Percentiles rank a stretch among this genome's conserved stretches.
Evolutionary conservation across 2,329 filamentous ascomycete genomes (phyloP).

Genomic region (Albifimbria verrucaria): DNA sequence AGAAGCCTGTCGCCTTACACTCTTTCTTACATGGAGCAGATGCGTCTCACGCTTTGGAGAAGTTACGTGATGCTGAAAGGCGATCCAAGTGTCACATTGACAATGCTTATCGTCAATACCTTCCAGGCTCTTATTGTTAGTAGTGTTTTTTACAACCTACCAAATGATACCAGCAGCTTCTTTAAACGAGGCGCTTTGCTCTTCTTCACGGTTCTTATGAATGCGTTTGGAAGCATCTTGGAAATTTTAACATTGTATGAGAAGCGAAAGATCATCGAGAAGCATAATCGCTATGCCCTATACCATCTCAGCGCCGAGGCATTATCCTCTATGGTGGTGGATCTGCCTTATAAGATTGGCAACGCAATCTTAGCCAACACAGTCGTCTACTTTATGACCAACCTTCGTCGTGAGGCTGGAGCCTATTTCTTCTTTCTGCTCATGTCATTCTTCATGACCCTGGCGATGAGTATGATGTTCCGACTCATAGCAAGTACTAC

Average conservation of each 20-base stretch:
- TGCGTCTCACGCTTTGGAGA: slow-evolving; percentile 35
- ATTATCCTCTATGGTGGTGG: slow-evolving; percentile 16
- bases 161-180: slow-evolving; percentile 51
- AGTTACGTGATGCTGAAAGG: slow-evolving; percentile 7
- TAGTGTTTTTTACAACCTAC: slow-evolving; percentile 63
- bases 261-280: slow-evolving; percentile 21
- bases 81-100: slow-evolving; percentile 22
- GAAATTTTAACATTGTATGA: slow-evolving; percentile 20
- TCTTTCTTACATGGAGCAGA: slow-evolving; percentile 41
- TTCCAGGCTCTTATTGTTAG: slow-evolving; percentile 53
- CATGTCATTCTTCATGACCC: slow-evolving; percentile 47
- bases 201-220: slow-evolving; percentile 30
- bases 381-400: slow-evolving; percentile 47
- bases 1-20: slow-evolving; percentile 39
- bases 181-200: slow-evolving; percentile 33
- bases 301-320: slow-evolving; percentile 29
- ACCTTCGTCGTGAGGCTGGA: slow-evolving; percentile 34
- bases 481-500: slow-evolving; percentile 25
- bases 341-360: slow-evolving; percentile 37
- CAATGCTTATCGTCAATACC: slow-evolving; percentile 36
- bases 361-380: slow-evolving; percentile 42
- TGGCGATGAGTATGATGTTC: slow-evolving; percentile 66
- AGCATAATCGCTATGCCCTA: slow-evolving; percentile 23
- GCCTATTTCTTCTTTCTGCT: slow-evolving; percentile 45
- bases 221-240: slow-evolving; percentile 21